Evolutionary conservation across 345 rosid genomes (phyloP).

Genomic region (Diplotaxis tenuifolia): DNA sequence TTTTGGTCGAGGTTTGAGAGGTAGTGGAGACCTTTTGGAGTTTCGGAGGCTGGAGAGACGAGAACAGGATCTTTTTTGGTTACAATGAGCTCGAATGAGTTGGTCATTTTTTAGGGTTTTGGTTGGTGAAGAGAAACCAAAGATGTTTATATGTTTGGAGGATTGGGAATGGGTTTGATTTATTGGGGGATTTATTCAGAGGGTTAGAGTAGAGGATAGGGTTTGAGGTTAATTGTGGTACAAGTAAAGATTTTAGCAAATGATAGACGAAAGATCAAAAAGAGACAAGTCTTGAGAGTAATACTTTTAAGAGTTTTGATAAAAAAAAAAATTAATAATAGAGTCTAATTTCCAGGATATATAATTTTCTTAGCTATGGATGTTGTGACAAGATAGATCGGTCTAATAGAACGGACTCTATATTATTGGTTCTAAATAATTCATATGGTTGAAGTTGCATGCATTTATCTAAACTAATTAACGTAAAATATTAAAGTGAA

Average conservation of each 20-base stretch:
- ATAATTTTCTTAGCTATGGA: not conserved
- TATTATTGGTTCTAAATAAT: not conserved
- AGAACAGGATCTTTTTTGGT: constrained; percentile 50
- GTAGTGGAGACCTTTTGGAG: constrained; percentile 61
- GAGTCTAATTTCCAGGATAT: not conserved
- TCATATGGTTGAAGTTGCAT: not conserved
- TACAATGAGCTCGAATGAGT: constrained; percentile 44
- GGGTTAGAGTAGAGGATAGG: constrained; percentile 22
- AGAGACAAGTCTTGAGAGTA: not conserved
- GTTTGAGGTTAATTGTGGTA: constrained; percentile 37
- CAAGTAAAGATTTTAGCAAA: constrained; percentile 22
- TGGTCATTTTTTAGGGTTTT: constrained; percentile 41
- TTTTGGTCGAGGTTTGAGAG: constrained; percentile 89
- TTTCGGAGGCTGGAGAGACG: constrained; percentile 63
- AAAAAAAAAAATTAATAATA: no score
- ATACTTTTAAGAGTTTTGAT: not conserved
- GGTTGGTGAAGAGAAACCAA: not conserved
- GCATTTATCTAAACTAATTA: not conserved
- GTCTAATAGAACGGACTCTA: not conserved
- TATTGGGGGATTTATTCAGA: not conserved
- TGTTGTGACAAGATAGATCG: not conserved
- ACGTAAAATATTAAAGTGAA: not conserved
- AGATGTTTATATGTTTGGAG: constrained; percentile 8
- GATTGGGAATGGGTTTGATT: constrained; percentile 8
- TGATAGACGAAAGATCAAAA: constrained; percentile 4